Base-by-base conservation (phyloP, 441 rosid species). In the Pelargonium australe region DNA sequence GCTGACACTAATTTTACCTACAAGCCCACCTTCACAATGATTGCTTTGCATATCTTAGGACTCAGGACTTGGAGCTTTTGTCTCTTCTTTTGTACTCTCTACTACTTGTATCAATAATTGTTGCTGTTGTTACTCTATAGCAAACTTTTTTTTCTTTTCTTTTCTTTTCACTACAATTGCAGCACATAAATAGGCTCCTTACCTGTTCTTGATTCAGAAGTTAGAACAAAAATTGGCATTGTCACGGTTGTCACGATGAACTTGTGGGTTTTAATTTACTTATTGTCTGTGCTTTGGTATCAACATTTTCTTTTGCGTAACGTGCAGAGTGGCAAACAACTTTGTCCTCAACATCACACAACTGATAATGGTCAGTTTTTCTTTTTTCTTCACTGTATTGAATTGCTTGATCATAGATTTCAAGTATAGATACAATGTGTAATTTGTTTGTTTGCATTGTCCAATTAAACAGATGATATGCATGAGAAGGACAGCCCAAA, bases 281-380 rank as follows among this genome's bases (percentile, higher is more conserved):
- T 37, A 37, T 6, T n/a, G 14, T 6, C 58, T 51, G 58, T n/a
- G 17, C 14, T 51, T 51, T 51, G 58, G 58, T 51, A 5, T 51
- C 41, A 13, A 13, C 16, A 11, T 55, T 7, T 14, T 55, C 58
- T 51, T n/a, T 51, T 51, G 14, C 2, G 61, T 55, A 73, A 72
- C 16, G 47, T 60, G 75, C 78, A 78, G 75, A 67, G 28, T 62
- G 55, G 51, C 43, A 62, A 67, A 45, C 72, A 53, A 70, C 65
- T 40, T 62, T 69, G 76, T 41, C 61, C 40, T 8, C 78, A 67
- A 72, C 64, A 71, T 72, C 72, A 62, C 55, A 77, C 61, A 25
- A 69, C 55, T 23, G 71, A 75, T 64, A 14, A 53, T 11, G 77
- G 85, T 79, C 67, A 69, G 77, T 55, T 55, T 14, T 55, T 49